Conservation (phyloP, 2,329 filamentous ascomycete genomes). For the Aureobasidium lini region DNA sequence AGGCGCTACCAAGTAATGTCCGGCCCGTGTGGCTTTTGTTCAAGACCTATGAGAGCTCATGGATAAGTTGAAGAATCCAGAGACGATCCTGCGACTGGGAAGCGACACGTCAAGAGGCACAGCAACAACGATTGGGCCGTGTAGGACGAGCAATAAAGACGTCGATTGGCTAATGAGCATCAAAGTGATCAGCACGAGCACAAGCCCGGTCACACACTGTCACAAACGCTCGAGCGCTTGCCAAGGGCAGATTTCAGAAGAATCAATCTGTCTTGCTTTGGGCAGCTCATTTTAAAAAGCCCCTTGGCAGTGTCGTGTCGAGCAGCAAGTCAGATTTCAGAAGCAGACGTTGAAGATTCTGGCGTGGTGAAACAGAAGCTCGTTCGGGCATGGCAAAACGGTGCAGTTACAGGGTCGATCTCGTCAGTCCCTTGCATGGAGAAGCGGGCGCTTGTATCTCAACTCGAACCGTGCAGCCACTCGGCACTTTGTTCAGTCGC, state of each 20-base stretch:
- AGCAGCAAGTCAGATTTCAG: background rate
- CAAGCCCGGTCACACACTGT: conserved; percentile 6
- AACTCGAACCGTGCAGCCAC: background rate
- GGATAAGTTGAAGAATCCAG: too few species aligned
- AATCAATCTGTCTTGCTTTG: background rate
- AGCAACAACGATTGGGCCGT: background rate
- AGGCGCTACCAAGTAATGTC: background rate
- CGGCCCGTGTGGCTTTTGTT: background rate
- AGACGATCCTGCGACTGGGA: background rate
- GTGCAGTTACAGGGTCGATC: conserved; percentile 4
- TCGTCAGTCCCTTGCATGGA: conserved; percentile 8
- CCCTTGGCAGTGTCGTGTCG: conserved; percentile 7
- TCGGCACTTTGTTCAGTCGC: background rate
- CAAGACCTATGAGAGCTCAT: background rate
- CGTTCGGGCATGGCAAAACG: background rate
- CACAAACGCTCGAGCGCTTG: conserved; percentile 1
- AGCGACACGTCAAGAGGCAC: background rate
- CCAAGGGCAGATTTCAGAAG: background rate
- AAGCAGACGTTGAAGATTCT: background rate
- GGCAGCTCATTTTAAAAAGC: background rate
- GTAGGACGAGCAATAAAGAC: background rate
- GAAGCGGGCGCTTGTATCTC: background rate
- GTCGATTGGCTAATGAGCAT: background rate
- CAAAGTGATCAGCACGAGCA: background rate
- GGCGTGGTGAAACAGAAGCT: conserved; percentile 5